Evolutionary conservation across 192 early-diverging fungal genomes (phyloP).

Genomic region (Coemansia sp.): DNA sequence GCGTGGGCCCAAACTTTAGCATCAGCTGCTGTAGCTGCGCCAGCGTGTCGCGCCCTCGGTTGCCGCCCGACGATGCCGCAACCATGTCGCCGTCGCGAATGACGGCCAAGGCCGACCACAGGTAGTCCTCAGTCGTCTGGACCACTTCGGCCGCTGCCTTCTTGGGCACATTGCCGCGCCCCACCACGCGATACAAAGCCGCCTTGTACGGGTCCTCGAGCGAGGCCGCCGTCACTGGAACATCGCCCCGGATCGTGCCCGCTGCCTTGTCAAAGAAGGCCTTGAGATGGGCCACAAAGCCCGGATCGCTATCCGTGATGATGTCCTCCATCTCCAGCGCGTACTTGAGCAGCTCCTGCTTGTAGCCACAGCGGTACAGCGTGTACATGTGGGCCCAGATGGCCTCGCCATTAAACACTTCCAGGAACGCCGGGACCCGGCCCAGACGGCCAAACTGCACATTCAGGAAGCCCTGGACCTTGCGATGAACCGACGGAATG

Average conservation of each 20-base stretch:
- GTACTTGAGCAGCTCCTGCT: conserved; percentile 63
- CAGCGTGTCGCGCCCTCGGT: conserved; percentile 43
- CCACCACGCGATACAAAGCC: conserved; percentile 83
- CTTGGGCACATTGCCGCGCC: conserved; percentile 76
- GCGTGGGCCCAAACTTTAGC: conserved; percentile 58
- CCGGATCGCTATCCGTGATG: conserved; percentile 55
- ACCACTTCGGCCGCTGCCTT: conserved; percentile 61
- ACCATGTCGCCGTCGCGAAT: conserved; percentile 55
- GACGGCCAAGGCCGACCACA: conserved; percentile 82
- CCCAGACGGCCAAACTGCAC: conserved; percentile 59
- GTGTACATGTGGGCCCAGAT: conserved; percentile 86
- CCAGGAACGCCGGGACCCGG: conserved; percentile 37
- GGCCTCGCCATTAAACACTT: conserved; percentile 53
- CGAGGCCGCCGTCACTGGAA: conserved; percentile 38
- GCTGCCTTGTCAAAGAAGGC: conserved; percentile 49
- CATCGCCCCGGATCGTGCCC: conserved; percentile 28
- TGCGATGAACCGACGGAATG: conserved; percentile 64
- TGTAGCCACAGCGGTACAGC: conserved; percentile 71
- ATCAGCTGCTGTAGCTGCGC: conserved; percentile 62
- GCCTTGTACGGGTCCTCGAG: conserved; percentile 87
- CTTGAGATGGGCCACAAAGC: conserved; percentile 66
- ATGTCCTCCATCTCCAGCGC: conserved; percentile 52
- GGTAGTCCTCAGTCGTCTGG: conserved; percentile 81
- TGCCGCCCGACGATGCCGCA: conserved; percentile 2
- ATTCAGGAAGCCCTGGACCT: conserved; percentile 66